Conservation (phyloP, 2,329 filamentous ascomycete species). For the Trichoderma endophyticum region DNA sequence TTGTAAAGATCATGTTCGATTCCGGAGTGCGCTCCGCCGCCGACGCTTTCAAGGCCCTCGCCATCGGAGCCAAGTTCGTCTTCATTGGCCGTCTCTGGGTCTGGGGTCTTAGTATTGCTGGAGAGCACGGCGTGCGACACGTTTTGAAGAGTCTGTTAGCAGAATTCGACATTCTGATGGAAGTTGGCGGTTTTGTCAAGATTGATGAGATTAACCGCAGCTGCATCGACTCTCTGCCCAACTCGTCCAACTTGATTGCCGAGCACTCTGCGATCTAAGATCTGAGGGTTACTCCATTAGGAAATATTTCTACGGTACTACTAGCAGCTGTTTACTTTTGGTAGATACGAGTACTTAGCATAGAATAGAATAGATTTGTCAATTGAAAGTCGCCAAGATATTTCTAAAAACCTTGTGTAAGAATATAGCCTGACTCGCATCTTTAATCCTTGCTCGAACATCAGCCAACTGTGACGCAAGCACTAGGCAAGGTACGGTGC, state of each 20-base stretch:
- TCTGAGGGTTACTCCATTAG: not conserved
- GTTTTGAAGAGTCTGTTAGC: slow-evolving; percentile 12
- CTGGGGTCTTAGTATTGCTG: slow-evolving; percentile 20
- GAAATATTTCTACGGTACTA: not conserved
- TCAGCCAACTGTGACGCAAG: not conserved
- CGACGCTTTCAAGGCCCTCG: slow-evolving; percentile 58
- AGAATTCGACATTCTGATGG: slow-evolving; percentile 18
- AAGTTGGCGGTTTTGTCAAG: slow-evolving; percentile 5
- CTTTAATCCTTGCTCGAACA: not conserved
- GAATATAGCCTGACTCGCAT: not conserved
- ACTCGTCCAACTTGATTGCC: slow-evolving; percentile 12
- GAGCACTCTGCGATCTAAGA: not conserved
- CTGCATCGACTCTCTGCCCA: slow-evolving; percentile 9
- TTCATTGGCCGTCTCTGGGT: slow-evolving; percentile 60
- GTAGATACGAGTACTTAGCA: not conserved
- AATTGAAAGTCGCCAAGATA: not conserved
- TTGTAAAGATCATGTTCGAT: slow-evolving; percentile 34
- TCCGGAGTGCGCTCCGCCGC: slow-evolving; percentile 57
- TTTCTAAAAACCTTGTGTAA: not conserved
- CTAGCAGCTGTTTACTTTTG: not conserved
- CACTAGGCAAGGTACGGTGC: not conserved
- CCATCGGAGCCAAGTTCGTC: slow-evolving; percentile 54
- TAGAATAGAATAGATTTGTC: not conserved
- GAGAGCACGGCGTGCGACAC: slow-evolving; percentile 13
- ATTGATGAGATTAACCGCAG: not conserved